Conservation (phyloP, 73 alveolate genomes). For the Symbiodinium natans region DNA sequence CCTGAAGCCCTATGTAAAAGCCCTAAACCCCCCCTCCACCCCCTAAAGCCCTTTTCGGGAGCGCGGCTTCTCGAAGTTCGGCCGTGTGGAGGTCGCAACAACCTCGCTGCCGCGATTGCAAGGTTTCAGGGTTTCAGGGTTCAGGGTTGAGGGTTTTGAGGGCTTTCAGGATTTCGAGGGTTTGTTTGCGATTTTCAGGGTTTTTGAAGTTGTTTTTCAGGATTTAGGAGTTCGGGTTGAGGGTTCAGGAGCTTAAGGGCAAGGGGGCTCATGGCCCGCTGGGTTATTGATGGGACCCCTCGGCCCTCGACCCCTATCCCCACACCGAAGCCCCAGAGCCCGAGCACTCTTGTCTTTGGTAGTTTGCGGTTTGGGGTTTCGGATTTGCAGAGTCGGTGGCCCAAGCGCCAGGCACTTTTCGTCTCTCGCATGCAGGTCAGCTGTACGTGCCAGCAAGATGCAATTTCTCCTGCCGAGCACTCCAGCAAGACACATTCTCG, state of each 20-base stretch:
- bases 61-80: conserved; percentile 45
- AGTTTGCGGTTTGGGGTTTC: background rate
- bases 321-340: no score
- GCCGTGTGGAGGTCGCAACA: conserved; percentile 52
- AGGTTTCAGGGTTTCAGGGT: background rate
- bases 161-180: no score
- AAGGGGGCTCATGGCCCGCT: no score
- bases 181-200: no score
- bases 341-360: background rate
- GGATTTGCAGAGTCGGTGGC: no score
- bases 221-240: no score
- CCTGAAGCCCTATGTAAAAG: background rate
- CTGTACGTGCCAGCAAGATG: background rate
- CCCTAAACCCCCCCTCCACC: background rate
- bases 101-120: background rate
- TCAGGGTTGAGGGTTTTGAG: no score
- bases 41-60: background rate
- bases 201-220: no score
- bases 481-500: background rate
- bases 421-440: background rate
- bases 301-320: no score
- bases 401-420: no score
- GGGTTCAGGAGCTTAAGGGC: no score
- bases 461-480: background rate
- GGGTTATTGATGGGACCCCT: no score